Evolutionary conservation across 2,329 filamentous ascomycete genomes (phyloP).

Genomic region (Zarea fungicola): DNA sequence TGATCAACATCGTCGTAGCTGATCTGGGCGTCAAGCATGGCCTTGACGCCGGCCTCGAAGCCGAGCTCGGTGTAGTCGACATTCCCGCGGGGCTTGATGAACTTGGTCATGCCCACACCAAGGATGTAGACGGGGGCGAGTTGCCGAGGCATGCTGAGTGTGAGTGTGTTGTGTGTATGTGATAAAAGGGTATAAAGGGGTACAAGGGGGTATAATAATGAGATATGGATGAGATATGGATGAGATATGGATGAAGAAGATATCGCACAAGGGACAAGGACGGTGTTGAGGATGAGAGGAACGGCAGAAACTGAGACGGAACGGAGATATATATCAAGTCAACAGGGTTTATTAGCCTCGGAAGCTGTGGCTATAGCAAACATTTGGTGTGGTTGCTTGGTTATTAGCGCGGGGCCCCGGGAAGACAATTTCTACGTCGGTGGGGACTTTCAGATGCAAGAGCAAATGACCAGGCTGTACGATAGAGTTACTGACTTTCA

Average conservation of each 20-base stretch:
- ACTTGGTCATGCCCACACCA: conserved; percentile 98
- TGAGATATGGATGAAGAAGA: neutral
- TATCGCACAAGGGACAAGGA: conserved; percentile 3
- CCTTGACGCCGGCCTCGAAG: conserved; percentile 87
- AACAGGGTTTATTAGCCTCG: conserved; percentile 7
- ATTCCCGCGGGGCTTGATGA: conserved; percentile 93
- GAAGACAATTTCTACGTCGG: neutral
- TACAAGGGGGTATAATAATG: neutral
- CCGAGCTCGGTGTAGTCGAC: conserved; percentile 93
- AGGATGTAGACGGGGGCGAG: conserved; percentile 72
- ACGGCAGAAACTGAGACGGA: neutral
- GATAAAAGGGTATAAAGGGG: neutral
- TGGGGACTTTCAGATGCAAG: conserved; percentile 12
- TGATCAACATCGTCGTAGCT: conserved; percentile 96
- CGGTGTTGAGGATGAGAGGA: neutral
- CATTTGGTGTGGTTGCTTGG: neutral
- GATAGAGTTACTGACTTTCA: neutral
- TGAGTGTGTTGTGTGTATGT: conserved; percentile 14
- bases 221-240: neutral
- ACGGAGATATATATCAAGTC: conserved; percentile 10
- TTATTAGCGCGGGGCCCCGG: conserved; percentile 8
- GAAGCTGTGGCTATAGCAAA: conserved; percentile 4
- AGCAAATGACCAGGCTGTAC: neutral
- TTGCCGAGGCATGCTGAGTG: conserved; percentile 40
- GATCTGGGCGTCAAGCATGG: conserved; percentile 79